These are phyloP conservation scores for Metschnikowia similis DNA, from an alignment of 805 yeast species.

Conservation along the genomic window DNA sequence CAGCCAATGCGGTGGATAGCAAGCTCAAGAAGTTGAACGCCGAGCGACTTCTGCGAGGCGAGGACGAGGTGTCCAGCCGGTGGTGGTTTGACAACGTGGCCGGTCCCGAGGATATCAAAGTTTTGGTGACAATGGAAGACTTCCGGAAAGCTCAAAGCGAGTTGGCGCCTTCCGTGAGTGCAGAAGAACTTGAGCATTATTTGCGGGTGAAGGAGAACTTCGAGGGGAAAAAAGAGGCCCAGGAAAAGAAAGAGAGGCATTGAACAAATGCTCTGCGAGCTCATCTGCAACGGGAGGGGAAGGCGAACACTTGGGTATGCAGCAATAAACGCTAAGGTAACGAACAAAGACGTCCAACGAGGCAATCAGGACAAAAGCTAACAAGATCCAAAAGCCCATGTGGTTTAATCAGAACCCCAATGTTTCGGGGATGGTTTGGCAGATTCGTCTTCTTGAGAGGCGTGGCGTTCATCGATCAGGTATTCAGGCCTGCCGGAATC, in stretches of 20 bases:
- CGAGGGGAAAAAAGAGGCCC: constrained; percentile 58
- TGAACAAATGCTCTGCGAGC: too few relatives aligned
- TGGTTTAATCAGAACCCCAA: too few relatives aligned
- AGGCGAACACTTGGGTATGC: too few relatives aligned
- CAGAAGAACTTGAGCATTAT: constrained; percentile 82
- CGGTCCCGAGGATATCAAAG: constrained; percentile 59
- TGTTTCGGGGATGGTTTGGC: too few relatives aligned
- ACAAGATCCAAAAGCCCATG: too few relatives aligned
- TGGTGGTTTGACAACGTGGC: constrained; percentile 92
- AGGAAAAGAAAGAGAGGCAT: constrained; percentile 1
- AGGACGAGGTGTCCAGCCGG: constrained; percentile 54
- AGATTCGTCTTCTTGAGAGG: too few relatives aligned
- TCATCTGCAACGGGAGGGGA: too few relatives aligned
- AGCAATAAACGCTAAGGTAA: too few relatives aligned
- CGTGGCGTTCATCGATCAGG: too few relatives aligned
- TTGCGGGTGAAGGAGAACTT: constrained; percentile 72
- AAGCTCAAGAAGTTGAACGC: constrained; percentile 54
- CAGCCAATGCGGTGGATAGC: constrained; percentile 69
- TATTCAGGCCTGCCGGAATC: too few relatives aligned
- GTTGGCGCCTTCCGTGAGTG: constrained; percentile 80
- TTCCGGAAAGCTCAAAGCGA: constrained; percentile 71
- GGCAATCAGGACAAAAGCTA: too few relatives aligned
- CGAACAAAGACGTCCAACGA: too few relatives aligned
- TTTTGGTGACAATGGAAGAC: constrained; percentile 65
- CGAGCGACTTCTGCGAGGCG: constrained; percentile 23